Base-by-base conservation (phyloP, 108 stramenopile species). In the Mediolabrus comicus region DNA sequence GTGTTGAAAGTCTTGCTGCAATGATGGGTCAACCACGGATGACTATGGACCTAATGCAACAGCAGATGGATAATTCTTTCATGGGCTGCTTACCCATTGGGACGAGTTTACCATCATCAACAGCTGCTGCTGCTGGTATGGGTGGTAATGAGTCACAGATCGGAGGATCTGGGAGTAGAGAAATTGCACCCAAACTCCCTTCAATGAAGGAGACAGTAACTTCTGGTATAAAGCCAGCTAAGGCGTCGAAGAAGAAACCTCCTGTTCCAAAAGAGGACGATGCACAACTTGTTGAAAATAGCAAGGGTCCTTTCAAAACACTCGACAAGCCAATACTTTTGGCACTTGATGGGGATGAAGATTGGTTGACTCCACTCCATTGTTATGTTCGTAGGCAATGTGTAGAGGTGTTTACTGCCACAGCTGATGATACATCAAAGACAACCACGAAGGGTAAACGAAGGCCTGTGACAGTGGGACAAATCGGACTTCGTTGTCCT, bases 401-500 rank as follows among this genome's bases (percentile, higher is more conserved):
- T 62, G 88, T 93, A 9, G 83, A 93, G 53, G 87, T 87, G 22
- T 93, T 93, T 59, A 84, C 84, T 16, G 92, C 92, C 9, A 71
- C 83, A 0, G 58, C 72, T 56, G 58, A 63, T 11, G 89, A 93
- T 51, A 83, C 90, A 35, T 19, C 8, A 19, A 73, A 84, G 16
- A 81, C 86, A 9, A 89, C 92, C 22, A 80, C 83, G 43, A 90
- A 90, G 76, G 89, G 89, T 14, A 89, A 90, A 73, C 78, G 88
- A 7, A 93, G 90, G 63, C 85, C 86, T 32, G 83, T 93, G 53
- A 75, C 83, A 43, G 73, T 88, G 22, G 90, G 89, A 4, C 92
- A 94, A 62, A 76, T 94, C n/a, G 92, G 92, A 1, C 89, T 94
- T 71, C 74, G 92, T 29, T 94, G 92, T 69, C 89, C 88, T 17